These are phyloP conservation scores for Solanum habrochaites DNA, from an alignment of 257 asterid genomes.

Conservation along the genomic window DNA sequence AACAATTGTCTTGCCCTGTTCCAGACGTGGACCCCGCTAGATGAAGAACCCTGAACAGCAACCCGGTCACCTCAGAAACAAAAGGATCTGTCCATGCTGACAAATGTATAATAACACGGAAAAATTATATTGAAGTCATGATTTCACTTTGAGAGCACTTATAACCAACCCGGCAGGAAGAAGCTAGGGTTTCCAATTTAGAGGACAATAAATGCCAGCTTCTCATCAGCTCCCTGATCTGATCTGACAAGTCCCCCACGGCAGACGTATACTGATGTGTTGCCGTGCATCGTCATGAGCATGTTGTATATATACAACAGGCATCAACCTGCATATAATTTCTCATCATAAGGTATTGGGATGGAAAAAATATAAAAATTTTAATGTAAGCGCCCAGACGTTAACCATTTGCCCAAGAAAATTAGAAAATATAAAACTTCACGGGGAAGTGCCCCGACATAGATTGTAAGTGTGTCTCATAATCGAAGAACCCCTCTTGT, in stretches of 20 bases:
- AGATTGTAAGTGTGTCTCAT: conserved; percentile 94
- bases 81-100: neutral
- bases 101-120: neutral
- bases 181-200: conserved; percentile 95
- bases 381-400: neutral
- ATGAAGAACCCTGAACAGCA: conserved; percentile 67
- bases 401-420: neutral
- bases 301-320: conserved; percentile 88
- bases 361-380: neutral
- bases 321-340: conserved; percentile 70
- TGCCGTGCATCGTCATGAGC: conserved; percentile 99
- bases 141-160: conserved; percentile 89
- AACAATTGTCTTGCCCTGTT: conserved; percentile 93
- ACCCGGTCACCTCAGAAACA: neutral
- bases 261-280: conserved; percentile 92
- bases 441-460: conserved; percentile 99
- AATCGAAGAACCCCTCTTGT: conserved; percentile 92
- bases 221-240: conserved; percentile 89
- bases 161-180: conserved; percentile 86
- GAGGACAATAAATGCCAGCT: conserved; percentile 82
- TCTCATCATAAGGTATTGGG: neutral
- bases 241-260: conserved; percentile 95
- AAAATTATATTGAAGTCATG: neutral
- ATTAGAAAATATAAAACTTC: conserved; percentile 57
- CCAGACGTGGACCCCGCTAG: conserved; percentile 99